These are phyloP conservation scores for Mortierella hygrophila DNA, from an alignment of 192 early-diverging fungal genomes.

Conservation along the genomic window DNA sequence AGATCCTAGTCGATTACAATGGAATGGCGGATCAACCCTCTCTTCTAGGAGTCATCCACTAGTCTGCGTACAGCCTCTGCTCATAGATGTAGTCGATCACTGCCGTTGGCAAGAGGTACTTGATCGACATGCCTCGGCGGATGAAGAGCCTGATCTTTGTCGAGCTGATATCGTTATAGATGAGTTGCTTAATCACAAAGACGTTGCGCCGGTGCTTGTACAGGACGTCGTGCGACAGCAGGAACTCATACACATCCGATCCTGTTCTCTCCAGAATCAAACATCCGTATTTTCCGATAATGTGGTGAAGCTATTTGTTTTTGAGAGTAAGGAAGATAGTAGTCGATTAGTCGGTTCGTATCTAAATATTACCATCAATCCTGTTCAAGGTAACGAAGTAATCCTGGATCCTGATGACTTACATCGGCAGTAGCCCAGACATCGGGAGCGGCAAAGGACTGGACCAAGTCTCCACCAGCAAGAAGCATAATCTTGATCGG, in stretches of 20 bases:
- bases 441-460: constrained; percentile 92
- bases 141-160: constrained; percentile 97
- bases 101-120: constrained; percentile 92
- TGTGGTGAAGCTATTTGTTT: constrained; percentile 80
- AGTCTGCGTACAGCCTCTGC: constrained; percentile 76
- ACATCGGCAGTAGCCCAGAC: constrained; percentile 92
- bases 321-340: not conserved
- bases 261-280: constrained; percentile 96
- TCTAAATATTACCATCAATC: not conserved
- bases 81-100: constrained; percentile 92
- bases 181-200: constrained; percentile 94
- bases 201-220: constrained; percentile 93
- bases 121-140: constrained; percentile 93
- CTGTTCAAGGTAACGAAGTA: not conserved
- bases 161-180: constrained; percentile 98
- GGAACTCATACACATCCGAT: constrained; percentile 92
- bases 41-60: not conserved
- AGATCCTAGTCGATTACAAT: not conserved
- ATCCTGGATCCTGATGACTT: constrained; percentile 39
- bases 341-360: not conserved
- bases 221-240: constrained; percentile 91
- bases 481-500: constrained; percentile 91
- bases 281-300: constrained; percentile 92
- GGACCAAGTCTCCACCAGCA: constrained; percentile 97
- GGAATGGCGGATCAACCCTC: not conserved